Percentiles rank a stretch among this genome's conserved stretches.
phyloP scores from a whole-genome alignment of 148 eudicot genomes.

The Mesembryanthemum crystallinum region DNA sequence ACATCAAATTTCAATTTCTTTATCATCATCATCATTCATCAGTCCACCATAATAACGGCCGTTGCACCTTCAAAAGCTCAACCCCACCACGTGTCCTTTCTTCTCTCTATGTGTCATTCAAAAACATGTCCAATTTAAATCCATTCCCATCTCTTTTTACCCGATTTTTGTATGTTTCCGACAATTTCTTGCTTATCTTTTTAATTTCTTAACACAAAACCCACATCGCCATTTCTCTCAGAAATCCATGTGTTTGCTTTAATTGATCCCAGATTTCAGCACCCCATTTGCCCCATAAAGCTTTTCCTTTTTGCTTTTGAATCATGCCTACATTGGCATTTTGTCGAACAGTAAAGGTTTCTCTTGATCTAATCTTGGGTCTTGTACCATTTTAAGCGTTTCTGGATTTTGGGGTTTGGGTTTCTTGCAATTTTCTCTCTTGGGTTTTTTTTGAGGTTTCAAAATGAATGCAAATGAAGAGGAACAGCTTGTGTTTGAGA shows the following conservation, averaged over 20 bases:
- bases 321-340: conserved; percentile 1
- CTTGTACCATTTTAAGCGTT: not conserved
- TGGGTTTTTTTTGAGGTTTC: conserved; percentile 7
- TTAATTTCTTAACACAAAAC: conserved; percentile 1
- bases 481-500: conserved; percentile 55
- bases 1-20: no score
- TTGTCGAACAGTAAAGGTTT: conserved; percentile 5
- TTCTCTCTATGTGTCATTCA: conserved; percentile 4
- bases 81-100: conserved; percentile 27
- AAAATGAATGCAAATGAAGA: conserved; percentile 47
- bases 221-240: conserved; percentile 16
- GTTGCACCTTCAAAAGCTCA: not conserved
- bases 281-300: not conserved
- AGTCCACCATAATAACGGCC: not conserved
- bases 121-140: not conserved
- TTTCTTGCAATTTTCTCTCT: not conserved
- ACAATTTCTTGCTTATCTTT: conserved; percentile 16
- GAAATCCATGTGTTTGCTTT: conserved; percentile 7
- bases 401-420: not conserved
- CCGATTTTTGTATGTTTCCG: conserved; percentile 19
- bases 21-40: no score
- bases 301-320: not conserved
- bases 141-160: conserved; percentile 18
- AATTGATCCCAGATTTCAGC: conserved; percentile 12
- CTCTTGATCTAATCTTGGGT: conserved; percentile 13